phyloP scores from a whole-genome alignment of 192 early-diverging fungal genomes.

The Helicostylum pulchrum region DNA sequence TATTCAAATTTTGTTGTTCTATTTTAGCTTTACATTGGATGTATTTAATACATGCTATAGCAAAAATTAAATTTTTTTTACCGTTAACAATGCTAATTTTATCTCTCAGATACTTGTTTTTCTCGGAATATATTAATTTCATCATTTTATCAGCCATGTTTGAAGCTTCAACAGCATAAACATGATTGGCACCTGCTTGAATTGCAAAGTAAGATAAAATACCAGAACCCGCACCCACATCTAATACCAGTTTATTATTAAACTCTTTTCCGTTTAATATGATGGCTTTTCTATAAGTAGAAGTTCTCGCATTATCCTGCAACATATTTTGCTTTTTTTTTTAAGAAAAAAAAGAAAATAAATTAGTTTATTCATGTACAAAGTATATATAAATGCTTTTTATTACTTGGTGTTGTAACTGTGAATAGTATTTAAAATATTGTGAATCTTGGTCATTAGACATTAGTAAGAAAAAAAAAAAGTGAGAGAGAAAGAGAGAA shows the following conservation, averaged over 20 bases:
- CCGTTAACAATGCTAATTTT: slow-evolving; percentile 81
- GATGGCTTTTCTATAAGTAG: slow-evolving; percentile 90
- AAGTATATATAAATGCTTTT: too few relatives aligned
- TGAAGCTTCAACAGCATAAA: slow-evolving; percentile 94
- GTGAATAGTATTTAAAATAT: not conserved
- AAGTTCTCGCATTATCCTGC: slow-evolving; percentile 91
- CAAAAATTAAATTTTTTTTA: slow-evolving; percentile 25
- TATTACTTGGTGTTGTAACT: not conserved
- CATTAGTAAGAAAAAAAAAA: not conserved
- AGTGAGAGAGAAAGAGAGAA: not conserved
- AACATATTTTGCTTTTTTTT: slow-evolving; percentile 91
- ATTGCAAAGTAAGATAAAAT: slow-evolving; percentile 94
- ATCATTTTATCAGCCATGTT: slow-evolving; percentile 90
- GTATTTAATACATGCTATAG: not conserved
- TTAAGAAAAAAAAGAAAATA: too few relatives aligned
- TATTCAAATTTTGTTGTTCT: slow-evolving; percentile 71
- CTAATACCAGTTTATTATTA: slow-evolving; percentile 79
- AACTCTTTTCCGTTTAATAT: slow-evolving; percentile 75
- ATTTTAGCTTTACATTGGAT: not conserved
- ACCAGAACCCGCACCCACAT: slow-evolving; percentile 92
- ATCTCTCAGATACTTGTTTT: slow-evolving; percentile 71
- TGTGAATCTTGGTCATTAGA: not conserved
- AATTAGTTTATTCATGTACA: too few relatives aligned
- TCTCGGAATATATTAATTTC: slow-evolving; percentile 43
- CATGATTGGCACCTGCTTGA: slow-evolving; percentile 83